Conservation (phyloP, 2,329 filamentous ascomycete genomes). For the Xylaria hypoxylon region DNA sequence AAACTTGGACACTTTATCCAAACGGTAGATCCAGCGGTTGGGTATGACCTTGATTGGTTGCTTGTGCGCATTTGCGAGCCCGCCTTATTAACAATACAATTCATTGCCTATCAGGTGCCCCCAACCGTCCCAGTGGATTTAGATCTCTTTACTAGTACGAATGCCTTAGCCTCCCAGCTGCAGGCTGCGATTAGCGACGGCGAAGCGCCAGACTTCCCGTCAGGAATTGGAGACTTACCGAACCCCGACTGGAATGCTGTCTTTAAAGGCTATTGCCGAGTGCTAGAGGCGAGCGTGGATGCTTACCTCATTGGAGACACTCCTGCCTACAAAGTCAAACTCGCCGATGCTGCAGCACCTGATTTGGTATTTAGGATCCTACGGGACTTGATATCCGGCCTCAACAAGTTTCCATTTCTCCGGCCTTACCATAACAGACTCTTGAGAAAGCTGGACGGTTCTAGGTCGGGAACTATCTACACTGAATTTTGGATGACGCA, state of each 20-base stretch:
- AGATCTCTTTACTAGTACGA: not conserved
- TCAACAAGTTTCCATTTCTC: not conserved
- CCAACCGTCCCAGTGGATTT: not conserved
- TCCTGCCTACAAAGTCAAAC: not conserved
- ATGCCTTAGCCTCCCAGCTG: not conserved
- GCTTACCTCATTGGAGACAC: constrained; percentile 3
- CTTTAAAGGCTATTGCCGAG: constrained; percentile 9
- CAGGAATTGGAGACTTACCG: constrained; percentile 1
- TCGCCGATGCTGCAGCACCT: not conserved
- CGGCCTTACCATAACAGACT: not conserved
- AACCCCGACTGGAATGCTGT: constrained; percentile 13
- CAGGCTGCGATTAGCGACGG: not conserved
- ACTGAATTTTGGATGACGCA: not conserved
- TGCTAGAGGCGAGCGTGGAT: constrained; percentile 13
- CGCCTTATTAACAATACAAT: not conserved
- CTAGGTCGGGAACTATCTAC: constrained; percentile 5
- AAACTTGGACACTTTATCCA: not conserved
- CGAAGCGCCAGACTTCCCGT: not conserved
- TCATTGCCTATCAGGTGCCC: constrained; percentile 6
- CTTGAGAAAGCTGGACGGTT: not conserved
- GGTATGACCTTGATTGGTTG: constrained; percentile 7
- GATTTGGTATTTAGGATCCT: not conserved
- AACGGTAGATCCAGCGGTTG: not conserved
- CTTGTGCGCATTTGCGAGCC: not conserved
- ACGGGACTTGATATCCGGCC: not conserved